Conservation (phyloP, 805 yeast genomes). For the Metschnikowia hibisci region DNA sequence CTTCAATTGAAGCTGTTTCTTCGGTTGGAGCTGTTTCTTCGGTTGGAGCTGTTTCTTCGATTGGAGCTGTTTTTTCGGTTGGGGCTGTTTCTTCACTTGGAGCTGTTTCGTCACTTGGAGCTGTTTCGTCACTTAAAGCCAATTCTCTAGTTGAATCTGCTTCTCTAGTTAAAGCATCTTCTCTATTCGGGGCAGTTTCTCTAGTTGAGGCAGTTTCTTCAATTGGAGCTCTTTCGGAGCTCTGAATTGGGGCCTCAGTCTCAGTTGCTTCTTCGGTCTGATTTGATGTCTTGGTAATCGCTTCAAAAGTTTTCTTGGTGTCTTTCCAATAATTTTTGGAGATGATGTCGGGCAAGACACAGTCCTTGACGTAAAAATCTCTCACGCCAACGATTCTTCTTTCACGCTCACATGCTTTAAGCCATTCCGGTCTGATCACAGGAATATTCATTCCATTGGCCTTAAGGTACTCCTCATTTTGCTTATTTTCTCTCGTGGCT, state of each 20-base stretch:
- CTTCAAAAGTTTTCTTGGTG: not conserved
- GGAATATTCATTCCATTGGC: conserved; percentile 89
- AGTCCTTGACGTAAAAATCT: conserved; percentile 67
- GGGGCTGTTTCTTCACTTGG: not conserved
- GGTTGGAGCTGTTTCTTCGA: not conserved
- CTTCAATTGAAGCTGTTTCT: not conserved
- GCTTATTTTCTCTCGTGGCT: conserved; percentile 57
- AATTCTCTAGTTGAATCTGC: too few species aligned
- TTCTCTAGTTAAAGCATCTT: not conserved
- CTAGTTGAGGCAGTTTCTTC: not conserved
- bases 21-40: not conserved
- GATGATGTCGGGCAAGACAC: conserved; percentile 41
- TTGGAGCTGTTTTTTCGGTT: not conserved
- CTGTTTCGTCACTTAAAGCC: not conserved
- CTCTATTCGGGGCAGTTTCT: too few species aligned
- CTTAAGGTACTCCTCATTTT: conserved; percentile 66
- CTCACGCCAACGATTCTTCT: conserved; percentile 90
- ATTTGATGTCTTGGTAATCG: too few species aligned
- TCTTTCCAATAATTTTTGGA: conserved; percentile 39
- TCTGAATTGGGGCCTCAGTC: not conserved
- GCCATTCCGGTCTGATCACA: conserved; percentile 93
- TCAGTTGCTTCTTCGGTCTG: not conserved
- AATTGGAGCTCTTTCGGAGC: not conserved
- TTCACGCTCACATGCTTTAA: conserved; percentile 87
- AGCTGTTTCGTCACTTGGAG: not conserved